Base-by-base conservation (phyloP, 2,329 filamentous ascomycete species). In the Leptoxyphium fumago region DNA sequence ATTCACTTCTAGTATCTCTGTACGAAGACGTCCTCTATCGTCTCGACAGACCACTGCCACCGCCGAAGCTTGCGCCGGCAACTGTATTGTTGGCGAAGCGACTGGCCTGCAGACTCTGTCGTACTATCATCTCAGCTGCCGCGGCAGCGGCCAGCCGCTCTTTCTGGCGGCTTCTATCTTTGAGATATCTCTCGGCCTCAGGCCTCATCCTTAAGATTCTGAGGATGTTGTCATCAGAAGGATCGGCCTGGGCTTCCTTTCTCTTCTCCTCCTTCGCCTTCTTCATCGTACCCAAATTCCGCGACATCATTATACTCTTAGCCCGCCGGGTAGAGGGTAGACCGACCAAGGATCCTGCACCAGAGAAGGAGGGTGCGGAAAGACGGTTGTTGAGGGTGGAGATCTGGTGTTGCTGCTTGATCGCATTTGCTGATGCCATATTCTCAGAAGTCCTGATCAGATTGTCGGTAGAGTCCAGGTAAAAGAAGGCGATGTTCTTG, bases 141-240 rank as follows among this genome's bases (percentile, higher is more conserved):
- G 87, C 85, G 5, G 86, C 81, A 1, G 89, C 88, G 4, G 86
- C 85, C 58, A 95, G 77, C 51, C 91, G 75, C 68, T 96, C 91
- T 70, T 94, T 94, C 61, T 98, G 91, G 50, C 91, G 75, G 60
- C 86, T 88, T 38, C 91, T 73, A 62, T 96, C 89, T 57, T 84
- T 85, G 48, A 98, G 71, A 64, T 98, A 98, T 29, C 76, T 69
- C 41, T 80, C 75, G 2, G 91, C 91, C 66, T 96, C 91, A 2
- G 87, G 86, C 40, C 91, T 73, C 91, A 98, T 98, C 42, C 91
- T 75, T 52, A 98, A 65, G 51, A 98, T 98, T 15, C 91, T 75
- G 55, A 98, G 64, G 52, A 98, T 96, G 84, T 96, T 96, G 61
- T 98, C 91, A 62, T 98, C 91, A 60, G 82, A 94, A 1, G 91